A percentile compares a stretch with the other conserved stretches of the same genome.
These are phyloP conservation scores for Suhomyces panamericanus DNA, from an alignment of 1,139 yeast genomes.

Conservation along the genomic window DNA sequence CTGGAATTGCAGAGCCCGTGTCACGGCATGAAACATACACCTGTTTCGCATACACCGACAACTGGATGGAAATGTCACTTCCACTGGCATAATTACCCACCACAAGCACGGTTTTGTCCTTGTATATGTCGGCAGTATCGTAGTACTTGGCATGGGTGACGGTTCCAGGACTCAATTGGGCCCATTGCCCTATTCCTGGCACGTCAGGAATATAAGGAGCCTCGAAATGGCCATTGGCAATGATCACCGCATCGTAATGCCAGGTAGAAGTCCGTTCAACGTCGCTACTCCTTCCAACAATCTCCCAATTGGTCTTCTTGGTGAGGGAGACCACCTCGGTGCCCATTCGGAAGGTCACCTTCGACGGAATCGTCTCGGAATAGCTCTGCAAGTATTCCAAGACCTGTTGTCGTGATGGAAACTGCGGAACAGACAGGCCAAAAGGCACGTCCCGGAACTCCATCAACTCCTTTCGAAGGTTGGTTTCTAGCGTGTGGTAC, in stretches of 20 bases:
- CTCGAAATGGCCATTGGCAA: slow-evolving; percentile 53
- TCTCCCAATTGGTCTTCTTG: slow-evolving; percentile 20
- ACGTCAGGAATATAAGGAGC: slow-evolving; percentile 47
- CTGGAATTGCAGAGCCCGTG: slow-evolving; percentile 21
- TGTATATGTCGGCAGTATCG: slow-evolving; percentile 31
- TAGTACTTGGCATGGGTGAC: slow-evolving; percentile 48
- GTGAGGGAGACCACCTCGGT: slow-evolving; percentile 7
- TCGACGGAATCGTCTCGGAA: slow-evolving; percentile 30
- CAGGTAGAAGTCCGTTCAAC: too few relatives aligned
- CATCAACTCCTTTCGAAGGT: slow-evolving; percentile 45
- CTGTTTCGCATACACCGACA: slow-evolving; percentile 38
- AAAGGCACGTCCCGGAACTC: slow-evolving; percentile 39
- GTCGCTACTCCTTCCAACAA: slow-evolving; percentile 13
- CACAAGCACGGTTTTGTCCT: slow-evolving; percentile 43
- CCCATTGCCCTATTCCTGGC: slow-evolving; percentile 44
- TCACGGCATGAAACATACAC: slow-evolving; percentile 38
- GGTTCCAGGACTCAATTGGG: slow-evolving; percentile 25
- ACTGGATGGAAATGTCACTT: slow-evolving; percentile 47
- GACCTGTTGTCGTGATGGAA: slow-evolving; percentile 43
- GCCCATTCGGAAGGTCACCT: slow-evolving; percentile 3
- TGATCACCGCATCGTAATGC: slow-evolving; percentile 43
- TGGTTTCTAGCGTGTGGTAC: slow-evolving; percentile 51
- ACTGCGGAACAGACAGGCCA: slow-evolving; percentile 29
- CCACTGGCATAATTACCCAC: slow-evolving; percentile 52
- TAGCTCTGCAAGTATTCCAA: slow-evolving; percentile 37